Evolutionary conservation across 805 yeast species (phyloP).

Genomic region (Candida argentea): DNA sequence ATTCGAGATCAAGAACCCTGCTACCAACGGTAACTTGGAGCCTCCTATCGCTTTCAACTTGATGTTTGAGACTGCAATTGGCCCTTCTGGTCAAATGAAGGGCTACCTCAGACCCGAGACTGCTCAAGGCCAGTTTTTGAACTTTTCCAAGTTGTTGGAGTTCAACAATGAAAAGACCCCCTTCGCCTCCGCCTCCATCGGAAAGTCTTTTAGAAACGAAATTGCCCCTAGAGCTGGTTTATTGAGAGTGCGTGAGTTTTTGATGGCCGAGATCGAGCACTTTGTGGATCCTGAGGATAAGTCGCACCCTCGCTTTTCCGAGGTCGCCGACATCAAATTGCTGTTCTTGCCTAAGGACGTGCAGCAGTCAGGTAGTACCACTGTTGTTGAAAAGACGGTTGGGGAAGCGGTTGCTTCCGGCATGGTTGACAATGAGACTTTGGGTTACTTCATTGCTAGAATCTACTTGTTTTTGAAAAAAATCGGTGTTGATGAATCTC

Average conservation of each 20-base stretch:
- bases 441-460: constrained; percentile 94
- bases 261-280: constrained; percentile 99
- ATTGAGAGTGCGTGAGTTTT: constrained; percentile 94
- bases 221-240: constrained; percentile 97
- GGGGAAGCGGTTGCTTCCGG: constrained; percentile 87
- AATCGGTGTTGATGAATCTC: constrained; percentile 80
- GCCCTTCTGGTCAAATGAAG: constrained; percentile 93
- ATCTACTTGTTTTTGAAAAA: constrained; percentile 74
- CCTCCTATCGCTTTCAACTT: constrained; percentile 92
- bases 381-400: constrained; percentile 50
- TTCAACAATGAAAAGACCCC: constrained; percentile 96
- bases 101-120: constrained; percentile 98
- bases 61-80: constrained; percentile 98
- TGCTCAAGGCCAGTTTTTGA: constrained; percentile 98
- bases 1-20: constrained; percentile 84
- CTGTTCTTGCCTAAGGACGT: constrained; percentile 76
- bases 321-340: constrained; percentile 63
- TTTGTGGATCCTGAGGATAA: constrained; percentile 91
- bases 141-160: constrained; percentile 87
- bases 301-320: constrained; percentile 68
- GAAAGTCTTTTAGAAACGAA: constrained; percentile 98
- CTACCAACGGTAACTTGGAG: constrained; percentile 74
- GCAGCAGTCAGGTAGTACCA: constrained; percentile 79
- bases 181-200: constrained; percentile 98
- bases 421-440: constrained; percentile 92